phyloP scores from a whole-genome alignment of 169 alveolate genomes.

The Cryptosporidium parvum region DNA sequence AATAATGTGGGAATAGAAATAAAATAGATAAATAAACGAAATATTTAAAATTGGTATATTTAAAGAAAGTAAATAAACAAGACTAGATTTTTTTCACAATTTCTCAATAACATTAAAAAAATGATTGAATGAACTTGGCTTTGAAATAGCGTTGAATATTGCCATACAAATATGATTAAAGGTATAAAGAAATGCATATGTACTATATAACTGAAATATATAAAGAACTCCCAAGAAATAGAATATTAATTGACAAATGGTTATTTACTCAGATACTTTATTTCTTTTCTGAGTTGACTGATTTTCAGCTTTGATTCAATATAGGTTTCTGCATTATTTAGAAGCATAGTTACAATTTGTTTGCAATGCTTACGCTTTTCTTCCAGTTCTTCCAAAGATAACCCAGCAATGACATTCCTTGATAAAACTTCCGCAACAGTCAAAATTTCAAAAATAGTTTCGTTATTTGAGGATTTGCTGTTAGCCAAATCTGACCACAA shows the following conservation, averaged over 20 bases:
- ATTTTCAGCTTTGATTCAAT: background rate
- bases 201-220: no score
- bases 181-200: no score
- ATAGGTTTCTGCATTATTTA: background rate
- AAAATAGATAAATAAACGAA: no score
- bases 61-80: no score
- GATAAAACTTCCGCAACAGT: background rate
- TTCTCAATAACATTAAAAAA: no score
- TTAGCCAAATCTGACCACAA: background rate
- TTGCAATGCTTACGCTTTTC: background rate
- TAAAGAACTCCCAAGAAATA: no score
- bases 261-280: background rate
- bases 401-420: background rate
- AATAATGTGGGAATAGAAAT: no score
- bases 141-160: background rate
- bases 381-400: background rate
- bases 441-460: background rate
- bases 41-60: background rate
- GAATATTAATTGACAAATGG: background rate
- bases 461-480: background rate
- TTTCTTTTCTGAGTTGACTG: background rate
- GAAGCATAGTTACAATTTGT: background rate
- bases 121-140: background rate
- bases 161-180: no score
- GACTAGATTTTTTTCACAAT: background rate